These are phyloP conservation scores for Schizosaccharomyces versatilis DNA, from an alignment of 1,139 yeast species.

Conservation along the genomic window DNA sequence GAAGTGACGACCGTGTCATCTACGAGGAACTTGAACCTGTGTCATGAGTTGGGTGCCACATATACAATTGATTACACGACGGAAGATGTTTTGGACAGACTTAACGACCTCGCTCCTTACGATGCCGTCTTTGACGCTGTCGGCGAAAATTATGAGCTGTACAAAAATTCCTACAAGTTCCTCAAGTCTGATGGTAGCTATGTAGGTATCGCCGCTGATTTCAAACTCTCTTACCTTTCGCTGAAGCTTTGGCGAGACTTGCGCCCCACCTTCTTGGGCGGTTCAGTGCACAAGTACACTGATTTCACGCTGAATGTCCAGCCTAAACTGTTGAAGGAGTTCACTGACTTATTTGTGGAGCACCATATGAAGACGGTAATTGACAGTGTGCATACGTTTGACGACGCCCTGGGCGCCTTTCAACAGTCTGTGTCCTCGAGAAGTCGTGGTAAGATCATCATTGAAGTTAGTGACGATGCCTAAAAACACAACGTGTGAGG, in stretches of 20 bases:
- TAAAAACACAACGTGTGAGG: too few relatives aligned
- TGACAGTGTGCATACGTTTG: slow-evolving; percentile 3
- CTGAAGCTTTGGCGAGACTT: slow-evolving; percentile 2
- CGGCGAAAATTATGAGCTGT: slow-evolving; percentile 5
- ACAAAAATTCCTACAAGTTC: slow-evolving; percentile 2
- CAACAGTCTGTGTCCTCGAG: slow-evolving; percentile 4
- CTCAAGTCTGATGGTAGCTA: slow-evolving; percentile 5
- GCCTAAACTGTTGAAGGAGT: slow-evolving; percentile 2
- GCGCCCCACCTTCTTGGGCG: slow-evolving; percentile 7
- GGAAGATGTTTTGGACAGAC: slow-evolving; percentile 3
- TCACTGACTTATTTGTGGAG: slow-evolving; percentile 2
- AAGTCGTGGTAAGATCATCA: slow-evolving; percentile 5
- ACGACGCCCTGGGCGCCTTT: slow-evolving; percentile 4
- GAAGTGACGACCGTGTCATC: slow-evolving; percentile 7
- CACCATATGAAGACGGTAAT: slow-evolving; percentile 5
- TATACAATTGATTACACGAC: slow-evolving; percentile 6
- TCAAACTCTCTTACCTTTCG: background rate
- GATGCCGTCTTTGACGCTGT: slow-evolving; percentile 9
- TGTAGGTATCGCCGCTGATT: slow-evolving; percentile 5
- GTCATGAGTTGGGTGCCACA: slow-evolving; percentile 7
- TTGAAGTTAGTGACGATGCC: background rate
- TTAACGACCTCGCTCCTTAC: slow-evolving; percentile 3
- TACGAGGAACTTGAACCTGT: slow-evolving; percentile 5
- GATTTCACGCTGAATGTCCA: background rate
- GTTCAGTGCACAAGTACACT: slow-evolving; percentile 5